phyloP scores from a whole-genome alignment of 116 monocot species.

The Iris pallida region DNA sequence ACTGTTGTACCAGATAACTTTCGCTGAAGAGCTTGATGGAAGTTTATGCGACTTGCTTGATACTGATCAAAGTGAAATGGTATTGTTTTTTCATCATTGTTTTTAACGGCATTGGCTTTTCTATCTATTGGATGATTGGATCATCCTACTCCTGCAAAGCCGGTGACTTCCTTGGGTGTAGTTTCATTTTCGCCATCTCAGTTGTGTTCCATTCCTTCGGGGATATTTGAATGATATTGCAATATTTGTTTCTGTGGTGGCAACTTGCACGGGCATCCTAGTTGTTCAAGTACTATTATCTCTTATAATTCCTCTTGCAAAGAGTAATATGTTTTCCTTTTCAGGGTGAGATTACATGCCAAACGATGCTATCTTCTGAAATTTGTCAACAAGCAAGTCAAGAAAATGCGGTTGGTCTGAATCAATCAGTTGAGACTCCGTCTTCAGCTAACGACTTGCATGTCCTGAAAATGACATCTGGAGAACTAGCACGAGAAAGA shows the following conservation, averaged over 20 bases:
- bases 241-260: too few species aligned
- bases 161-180: too few species aligned
- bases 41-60: constrained; percentile 28
- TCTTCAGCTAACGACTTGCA: constrained; percentile 16
- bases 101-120: too few species aligned
- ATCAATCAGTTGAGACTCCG: constrained; percentile 8
- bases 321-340: constrained; percentile 10
- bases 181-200: background rate
- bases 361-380: constrained; percentile 9
- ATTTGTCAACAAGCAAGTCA: constrained; percentile 15
- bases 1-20: constrained; percentile 37
- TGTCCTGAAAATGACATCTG: constrained; percentile 13
- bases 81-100: background rate
- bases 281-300: too few species aligned
- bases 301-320: background rate
- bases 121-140: too few species aligned
- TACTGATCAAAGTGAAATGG: constrained; percentile 23
- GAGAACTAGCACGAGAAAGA: constrained; percentile 32
- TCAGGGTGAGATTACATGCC: constrained; percentile 22
- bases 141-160: background rate
- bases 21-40: constrained; percentile 62
- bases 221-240: too few species aligned
- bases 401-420: constrained; percentile 7
- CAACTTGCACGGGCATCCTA: too few species aligned
- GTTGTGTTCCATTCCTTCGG: background rate